Conservation (phyloP, 1,284 basidiomycete species). For the Cystobasidium slooffiae region DNA sequence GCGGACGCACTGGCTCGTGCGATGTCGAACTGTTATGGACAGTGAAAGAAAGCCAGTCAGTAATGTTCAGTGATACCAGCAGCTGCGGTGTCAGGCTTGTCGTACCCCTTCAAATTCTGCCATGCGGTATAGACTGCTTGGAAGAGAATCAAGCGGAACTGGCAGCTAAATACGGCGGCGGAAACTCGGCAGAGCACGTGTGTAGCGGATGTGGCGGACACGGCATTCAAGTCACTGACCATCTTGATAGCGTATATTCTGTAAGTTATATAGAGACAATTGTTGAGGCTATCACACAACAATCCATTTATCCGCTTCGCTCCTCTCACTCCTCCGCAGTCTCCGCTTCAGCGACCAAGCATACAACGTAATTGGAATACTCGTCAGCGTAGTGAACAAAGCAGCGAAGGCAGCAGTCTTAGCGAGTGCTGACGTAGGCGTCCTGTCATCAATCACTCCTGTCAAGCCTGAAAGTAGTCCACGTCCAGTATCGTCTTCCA, state of each 20-base stretch:
- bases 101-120: too few relatives aligned
- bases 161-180: too few relatives aligned
- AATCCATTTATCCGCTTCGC: constrained; percentile 4
- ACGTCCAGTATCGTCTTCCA: neutral
- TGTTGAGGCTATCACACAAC: neutral
- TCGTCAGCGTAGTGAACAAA: constrained; percentile 4
- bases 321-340: neutral
- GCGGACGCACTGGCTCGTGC: too few relatives aligned
- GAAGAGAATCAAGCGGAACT: too few relatives aligned
- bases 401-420: constrained; percentile 19
- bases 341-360: neutral
- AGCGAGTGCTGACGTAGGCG: neutral
- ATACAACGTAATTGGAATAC: neutral
- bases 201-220: too few relatives aligned
- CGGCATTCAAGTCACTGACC: too few relatives aligned
- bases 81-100: too few relatives aligned
- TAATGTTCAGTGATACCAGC: neutral
- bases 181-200: too few relatives aligned
- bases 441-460: neutral
- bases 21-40: neutral
- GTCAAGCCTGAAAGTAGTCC: neutral
- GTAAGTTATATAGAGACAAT: neutral
- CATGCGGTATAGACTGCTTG: too few relatives aligned
- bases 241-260: too few relatives aligned
- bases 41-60: neutral